Percentiles rank a stretch among this genome's conserved stretches.
Evolutionary conservation across 2,329 filamentous ascomycete species (phyloP).

Genomic region (Talaromyces sp.): DNA sequence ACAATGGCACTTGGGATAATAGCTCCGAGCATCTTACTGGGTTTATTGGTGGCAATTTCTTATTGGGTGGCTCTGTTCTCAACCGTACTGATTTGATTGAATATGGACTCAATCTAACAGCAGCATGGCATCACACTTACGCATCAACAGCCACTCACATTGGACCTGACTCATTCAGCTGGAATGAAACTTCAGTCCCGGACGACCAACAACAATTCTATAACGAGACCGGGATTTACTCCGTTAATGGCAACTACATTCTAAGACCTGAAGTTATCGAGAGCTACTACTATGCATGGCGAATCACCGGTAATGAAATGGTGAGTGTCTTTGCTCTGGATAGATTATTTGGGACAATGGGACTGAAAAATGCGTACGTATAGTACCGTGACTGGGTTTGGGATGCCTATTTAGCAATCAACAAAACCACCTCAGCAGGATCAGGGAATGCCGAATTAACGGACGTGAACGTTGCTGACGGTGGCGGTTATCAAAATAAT

Average conservation of each 20-base stretch:
- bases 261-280: slow-evolving; percentile 78
- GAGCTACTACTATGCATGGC: slow-evolving; percentile 80
- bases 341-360: neutral
- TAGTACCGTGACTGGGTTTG: slow-evolving; percentile 77
- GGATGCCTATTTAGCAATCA: slow-evolving; percentile 68
- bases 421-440: slow-evolving; percentile 55
- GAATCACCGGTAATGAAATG: slow-evolving; percentile 65
- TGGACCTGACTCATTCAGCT: slow-evolving; percentile 67
- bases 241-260: slow-evolving; percentile 55
- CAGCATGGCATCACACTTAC: slow-evolving; percentile 71
- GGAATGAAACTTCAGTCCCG: slow-evolving; percentile 50
- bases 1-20: slow-evolving; percentile 25
- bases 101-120: slow-evolving; percentile 66
- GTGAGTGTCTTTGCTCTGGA: slow-evolving; percentile 16
- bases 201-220: slow-evolving; percentile 55
- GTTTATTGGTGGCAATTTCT: slow-evolving; percentile 79
- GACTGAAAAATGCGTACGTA: neutral
- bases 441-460: slow-evolving; percentile 62
- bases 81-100: slow-evolving; percentile 61
- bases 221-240: slow-evolving; percentile 64
- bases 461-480: slow-evolving; percentile 59
- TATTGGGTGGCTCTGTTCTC: slow-evolving; percentile 71
- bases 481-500: slow-evolving; percentile 60
- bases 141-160: slow-evolving; percentile 63
- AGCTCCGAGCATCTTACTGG: slow-evolving; percentile 59